phyloP scores from a whole-genome alignment of 257 asterid species.

The Solanum medicagineum region DNA sequence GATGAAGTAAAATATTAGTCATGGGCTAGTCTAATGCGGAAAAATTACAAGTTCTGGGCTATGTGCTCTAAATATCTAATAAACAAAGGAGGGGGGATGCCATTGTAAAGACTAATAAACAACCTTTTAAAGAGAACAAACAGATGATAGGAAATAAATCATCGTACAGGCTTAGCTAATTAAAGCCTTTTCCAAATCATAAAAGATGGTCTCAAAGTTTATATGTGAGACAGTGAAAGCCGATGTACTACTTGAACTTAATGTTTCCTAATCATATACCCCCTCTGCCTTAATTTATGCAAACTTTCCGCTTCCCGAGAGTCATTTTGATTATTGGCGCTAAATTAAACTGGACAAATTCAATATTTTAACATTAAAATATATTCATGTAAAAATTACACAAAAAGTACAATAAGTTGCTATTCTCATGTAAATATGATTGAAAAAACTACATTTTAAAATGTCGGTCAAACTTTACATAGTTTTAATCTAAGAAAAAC shows the following conservation, averaged over 20 bases:
- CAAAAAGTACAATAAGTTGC: not conserved
- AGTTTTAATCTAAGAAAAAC: not conserved
- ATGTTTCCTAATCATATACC: not conserved
- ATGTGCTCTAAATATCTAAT: not conserved
- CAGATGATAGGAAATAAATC: not conserved
- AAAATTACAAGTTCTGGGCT: not conserved
- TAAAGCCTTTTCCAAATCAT: not conserved
- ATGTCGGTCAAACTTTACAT: not conserved
- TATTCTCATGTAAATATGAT: not conserved
- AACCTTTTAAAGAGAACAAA: not conserved
- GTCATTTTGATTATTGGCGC: not conserved
- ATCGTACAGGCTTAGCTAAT: not conserved
- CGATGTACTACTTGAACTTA: not conserved
- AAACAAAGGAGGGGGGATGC: not conserved
- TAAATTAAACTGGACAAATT: not conserved
- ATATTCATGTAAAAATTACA: not conserved
- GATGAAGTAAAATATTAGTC: not conserved
- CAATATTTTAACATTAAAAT: not conserved
- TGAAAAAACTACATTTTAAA: not conserved
- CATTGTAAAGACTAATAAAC: not conserved
- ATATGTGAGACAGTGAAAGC: not conserved
- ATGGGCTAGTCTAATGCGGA: not conserved
- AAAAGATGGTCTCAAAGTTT: not conserved
- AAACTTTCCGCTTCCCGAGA: not conserved
- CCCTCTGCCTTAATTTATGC: not conserved